These are phyloP conservation scores for Eimeria tenella DNA, from an alignment of 169 alveolate genomes.

Conservation along the genomic window DNA sequence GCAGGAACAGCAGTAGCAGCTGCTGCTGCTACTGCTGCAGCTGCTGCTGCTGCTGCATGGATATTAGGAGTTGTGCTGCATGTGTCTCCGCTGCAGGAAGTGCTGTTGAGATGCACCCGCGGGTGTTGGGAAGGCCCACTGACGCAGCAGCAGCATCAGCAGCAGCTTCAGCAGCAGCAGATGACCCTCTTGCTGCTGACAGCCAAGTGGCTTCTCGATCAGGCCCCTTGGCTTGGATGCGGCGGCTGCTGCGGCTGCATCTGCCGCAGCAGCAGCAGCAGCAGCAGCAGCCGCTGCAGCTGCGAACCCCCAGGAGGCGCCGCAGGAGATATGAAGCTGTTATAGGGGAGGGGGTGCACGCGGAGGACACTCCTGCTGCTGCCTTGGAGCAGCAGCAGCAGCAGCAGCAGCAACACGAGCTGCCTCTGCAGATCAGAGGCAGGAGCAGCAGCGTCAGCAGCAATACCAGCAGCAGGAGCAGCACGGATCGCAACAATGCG, in stretches of 20 bases:
- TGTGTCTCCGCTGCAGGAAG: not conserved
- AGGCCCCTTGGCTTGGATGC: conserved; percentile 7
- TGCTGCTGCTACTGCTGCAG: no score
- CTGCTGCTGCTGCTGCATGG: not conserved
- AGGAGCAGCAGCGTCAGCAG: conserved; percentile 19
- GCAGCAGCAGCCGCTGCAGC: conserved; percentile 54
- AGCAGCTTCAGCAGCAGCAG: not conserved
- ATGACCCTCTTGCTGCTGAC: not conserved
- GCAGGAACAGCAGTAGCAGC: no score
- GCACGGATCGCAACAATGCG: not conserved
- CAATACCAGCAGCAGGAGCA: conserved; percentile 5
- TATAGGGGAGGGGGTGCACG: not conserved
- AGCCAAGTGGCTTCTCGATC: not conserved
- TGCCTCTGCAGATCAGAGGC: not conserved
- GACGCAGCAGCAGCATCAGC: not conserved
- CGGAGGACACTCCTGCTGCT: not conserved
- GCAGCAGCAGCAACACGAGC: conserved; percentile 4
- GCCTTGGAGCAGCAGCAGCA: not conserved
- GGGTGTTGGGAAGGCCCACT: conserved; percentile 20
- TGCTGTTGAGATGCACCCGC: conserved; percentile 41
- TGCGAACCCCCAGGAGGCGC: not conserved
- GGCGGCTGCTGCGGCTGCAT: conserved; percentile 59
- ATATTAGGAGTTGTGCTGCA: not conserved
- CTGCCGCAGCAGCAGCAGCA: conserved; percentile 40
- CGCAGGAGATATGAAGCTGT: conserved; percentile 26